A percentile compares a stretch with the other conserved stretches of the same genome.
These are phyloP conservation scores for Thermothielavioides terrestris DNA, from an alignment of 495 filamentous ascomycete species.

Conservation along the genomic window DNA sequence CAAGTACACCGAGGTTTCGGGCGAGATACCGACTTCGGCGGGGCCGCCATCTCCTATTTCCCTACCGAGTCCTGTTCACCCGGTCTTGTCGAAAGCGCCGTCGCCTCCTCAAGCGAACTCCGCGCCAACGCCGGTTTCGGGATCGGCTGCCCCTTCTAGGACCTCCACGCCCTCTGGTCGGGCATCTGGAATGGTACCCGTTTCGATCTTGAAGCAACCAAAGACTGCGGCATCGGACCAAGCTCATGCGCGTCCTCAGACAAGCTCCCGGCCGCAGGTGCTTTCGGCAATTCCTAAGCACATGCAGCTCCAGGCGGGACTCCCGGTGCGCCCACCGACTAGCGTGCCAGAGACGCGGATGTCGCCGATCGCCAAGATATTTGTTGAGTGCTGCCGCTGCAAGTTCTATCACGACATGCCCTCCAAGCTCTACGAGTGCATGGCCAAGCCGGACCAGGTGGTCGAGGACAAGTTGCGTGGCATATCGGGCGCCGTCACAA, in stretches of 20 bases:
- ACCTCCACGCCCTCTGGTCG: neutral
- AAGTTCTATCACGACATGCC: constrained; percentile 77
- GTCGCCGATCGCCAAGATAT: constrained; percentile 57
- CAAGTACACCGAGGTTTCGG: neutral
- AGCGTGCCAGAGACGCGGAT: constrained; percentile 5
- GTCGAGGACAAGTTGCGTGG: constrained; percentile 39
- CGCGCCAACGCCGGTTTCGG: neutral
- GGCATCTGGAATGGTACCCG: constrained; percentile 7
- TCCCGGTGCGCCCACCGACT: constrained; percentile 5
- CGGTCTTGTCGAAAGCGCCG: neutral
- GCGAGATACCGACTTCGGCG: neutral
- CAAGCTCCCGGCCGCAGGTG: neutral
- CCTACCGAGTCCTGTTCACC: constrained; percentile 3
- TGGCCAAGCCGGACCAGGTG: constrained; percentile 54
- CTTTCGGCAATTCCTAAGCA: constrained; percentile 27
- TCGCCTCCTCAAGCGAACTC: constrained; percentile 9
- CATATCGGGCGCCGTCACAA: constrained; percentile 46
- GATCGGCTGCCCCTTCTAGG: neutral
- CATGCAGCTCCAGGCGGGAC: constrained; percentile 22
- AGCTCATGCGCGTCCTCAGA: neutral
- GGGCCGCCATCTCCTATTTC: constrained; percentile 2
- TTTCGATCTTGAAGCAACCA: constrained; percentile 27
- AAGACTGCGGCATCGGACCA: constrained; percentile 10
- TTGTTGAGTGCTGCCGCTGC: constrained; percentile 76
- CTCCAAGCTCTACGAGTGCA: constrained; percentile 62